A percentile compares a stretch with the other conserved stretches of the same genome.
Evolutionary conservation across 768 basidiomycete species (phyloP).

Genomic region (Boletellus sp.): DNA sequence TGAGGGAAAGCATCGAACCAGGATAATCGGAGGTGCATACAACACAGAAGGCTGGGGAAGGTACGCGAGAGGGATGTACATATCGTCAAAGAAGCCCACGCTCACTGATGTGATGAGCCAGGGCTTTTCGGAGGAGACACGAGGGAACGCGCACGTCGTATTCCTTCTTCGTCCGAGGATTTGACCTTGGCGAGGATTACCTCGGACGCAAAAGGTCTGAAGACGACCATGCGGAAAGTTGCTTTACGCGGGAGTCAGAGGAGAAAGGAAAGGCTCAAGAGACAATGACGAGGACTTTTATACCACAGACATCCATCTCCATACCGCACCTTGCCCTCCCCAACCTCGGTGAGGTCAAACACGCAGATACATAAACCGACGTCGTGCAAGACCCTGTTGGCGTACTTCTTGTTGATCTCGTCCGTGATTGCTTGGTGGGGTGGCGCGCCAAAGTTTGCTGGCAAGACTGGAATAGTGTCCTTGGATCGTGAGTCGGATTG

Average conservation of each 20-base stretch:
- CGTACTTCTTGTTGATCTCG: constrained; percentile 93
- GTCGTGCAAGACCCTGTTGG: constrained; percentile 86
- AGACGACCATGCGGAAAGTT: constrained; percentile 85
- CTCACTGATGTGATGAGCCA: constrained; percentile 50
- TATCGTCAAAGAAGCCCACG: constrained; percentile 91
- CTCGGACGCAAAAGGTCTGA: constrained; percentile 87
- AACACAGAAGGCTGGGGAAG: constrained; percentile 81
- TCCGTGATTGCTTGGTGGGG: constrained; percentile 76
- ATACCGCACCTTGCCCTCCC: constrained; percentile 90
- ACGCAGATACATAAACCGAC: constrained; percentile 89
- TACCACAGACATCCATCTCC: constrained; percentile 96
- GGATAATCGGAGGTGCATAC: constrained; percentile 39
- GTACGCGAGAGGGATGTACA: constrained; percentile 75
- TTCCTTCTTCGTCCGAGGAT: constrained; percentile 79
- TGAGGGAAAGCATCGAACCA: neutral
- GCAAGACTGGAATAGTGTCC: constrained; percentile 91
- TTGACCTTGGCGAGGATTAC: constrained; percentile 87
- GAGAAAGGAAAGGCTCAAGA: neutral
- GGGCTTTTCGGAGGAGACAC: neutral
- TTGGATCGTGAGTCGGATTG: constrained; percentile 26
- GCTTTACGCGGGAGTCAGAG: constrained; percentile 43
- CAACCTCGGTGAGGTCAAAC: constrained; percentile 81
- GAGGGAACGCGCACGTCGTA: constrained; percentile 59
- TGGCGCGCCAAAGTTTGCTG: constrained; percentile 77
- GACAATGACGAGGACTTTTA: constrained; percentile 52